These are phyloP conservation scores for Bruguiera sexangula DNA, from an alignment of 345 rosid species.

Conservation along the genomic window DNA sequence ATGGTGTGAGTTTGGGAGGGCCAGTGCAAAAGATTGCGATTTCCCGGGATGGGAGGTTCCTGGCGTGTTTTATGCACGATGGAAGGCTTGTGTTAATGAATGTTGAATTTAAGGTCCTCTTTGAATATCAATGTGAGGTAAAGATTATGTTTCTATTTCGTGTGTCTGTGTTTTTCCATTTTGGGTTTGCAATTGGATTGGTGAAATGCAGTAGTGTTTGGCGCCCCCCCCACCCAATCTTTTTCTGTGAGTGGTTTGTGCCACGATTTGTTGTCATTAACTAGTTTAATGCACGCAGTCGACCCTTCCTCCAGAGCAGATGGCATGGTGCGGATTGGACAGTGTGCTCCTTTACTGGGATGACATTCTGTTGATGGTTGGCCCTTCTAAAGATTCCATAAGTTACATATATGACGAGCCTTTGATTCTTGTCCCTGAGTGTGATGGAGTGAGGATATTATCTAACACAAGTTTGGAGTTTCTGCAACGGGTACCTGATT, in stretches of 20 bases:
- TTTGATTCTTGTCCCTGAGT: conserved; percentile 76
- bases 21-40: conserved; percentile 77
- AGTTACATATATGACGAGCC: conserved; percentile 89
- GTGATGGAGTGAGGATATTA: conserved; percentile 94
- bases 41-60: conserved; percentile 68
- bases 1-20: conserved; percentile 47
- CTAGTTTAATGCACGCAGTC: conserved; percentile 43
- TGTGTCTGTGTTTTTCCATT: neutral
- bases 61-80: conserved; percentile 84
- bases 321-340: conserved; percentile 99
- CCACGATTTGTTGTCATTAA: neutral
- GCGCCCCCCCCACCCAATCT: too few species aligned
- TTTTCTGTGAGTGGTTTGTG: neutral
- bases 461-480: conserved; percentile 86
- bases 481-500: conserved; percentile 93
- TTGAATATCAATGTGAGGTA: conserved; percentile 78
- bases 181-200: neutral
- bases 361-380: conserved; percentile 92
- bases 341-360: conserved; percentile 89
- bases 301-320: conserved; percentile 91
- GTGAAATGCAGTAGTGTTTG: neutral
- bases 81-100: conserved; percentile 71
- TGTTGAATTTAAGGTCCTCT: conserved; percentile 44
- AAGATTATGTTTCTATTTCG: conserved; percentile 3
- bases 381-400: conserved; percentile 78